These are phyloP conservation scores for Cladorrhinum samala DNA, from an alignment of 495 filamentous ascomycete genomes.

Conservation along the genomic window DNA sequence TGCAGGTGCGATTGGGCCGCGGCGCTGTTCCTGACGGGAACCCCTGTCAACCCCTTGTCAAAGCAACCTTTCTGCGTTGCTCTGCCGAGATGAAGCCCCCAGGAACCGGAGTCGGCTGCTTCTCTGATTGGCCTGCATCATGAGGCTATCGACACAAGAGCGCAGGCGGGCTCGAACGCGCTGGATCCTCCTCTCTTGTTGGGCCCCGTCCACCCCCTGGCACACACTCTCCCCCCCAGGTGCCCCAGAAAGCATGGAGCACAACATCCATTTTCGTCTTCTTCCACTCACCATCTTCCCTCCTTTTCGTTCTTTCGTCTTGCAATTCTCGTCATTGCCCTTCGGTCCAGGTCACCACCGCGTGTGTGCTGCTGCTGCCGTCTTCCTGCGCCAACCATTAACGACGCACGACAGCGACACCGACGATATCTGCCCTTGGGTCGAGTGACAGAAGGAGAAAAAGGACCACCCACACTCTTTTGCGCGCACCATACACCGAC, in stretches of 20 bases:
- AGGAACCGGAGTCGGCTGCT: conserved; percentile 4
- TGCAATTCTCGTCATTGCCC: neutral
- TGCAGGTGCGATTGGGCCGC: conserved; percentile 9
- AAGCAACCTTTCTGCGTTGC: neutral
- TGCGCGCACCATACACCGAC: neutral
- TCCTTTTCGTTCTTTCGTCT: conserved; percentile 1
- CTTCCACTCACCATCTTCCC: neutral
- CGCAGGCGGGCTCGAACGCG: conserved; percentile 1
- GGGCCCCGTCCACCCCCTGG: too few relatives aligned
- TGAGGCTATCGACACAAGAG: conserved; percentile 11
- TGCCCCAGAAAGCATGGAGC: conserved; percentile 8
- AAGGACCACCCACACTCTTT: neutral
- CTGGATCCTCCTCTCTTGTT: conserved; percentile 2
- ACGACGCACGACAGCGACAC: neutral
- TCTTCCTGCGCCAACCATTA: neutral
- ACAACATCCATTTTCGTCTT: neutral
- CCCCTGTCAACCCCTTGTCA: conserved; percentile 10
- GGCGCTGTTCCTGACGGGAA: conserved; percentile 3
- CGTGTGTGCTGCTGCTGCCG: neutral
- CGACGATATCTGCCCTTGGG: neutral
- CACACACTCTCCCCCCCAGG: neutral
- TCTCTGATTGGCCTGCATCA: conserved; percentile 12
- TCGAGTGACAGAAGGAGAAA: neutral
- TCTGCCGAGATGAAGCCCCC: conserved; percentile 18
- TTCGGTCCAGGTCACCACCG: neutral